These are phyloP conservation scores for Pyrus betulifolia DNA, from an alignment of 306 rosid genomes.

Conservation along the genomic window DNA sequence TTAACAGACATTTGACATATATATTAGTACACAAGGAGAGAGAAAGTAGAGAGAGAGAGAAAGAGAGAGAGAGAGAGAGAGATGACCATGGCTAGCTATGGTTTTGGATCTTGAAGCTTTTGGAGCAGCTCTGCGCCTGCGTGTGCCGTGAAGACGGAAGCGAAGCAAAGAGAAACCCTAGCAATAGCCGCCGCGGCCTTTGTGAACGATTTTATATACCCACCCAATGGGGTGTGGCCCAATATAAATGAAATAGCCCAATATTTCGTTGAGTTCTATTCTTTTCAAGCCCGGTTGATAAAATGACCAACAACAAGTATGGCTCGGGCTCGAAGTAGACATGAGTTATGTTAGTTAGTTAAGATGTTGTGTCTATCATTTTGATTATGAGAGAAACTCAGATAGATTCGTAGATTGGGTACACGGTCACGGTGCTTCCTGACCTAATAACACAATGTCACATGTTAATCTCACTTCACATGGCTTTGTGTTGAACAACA, in stretches of 20 bases:
- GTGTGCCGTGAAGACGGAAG: not conserved
- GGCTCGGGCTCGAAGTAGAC: too few species aligned
- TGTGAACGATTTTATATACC: not conserved
- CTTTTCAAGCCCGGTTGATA: not conserved
- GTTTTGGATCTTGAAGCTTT: constrained; percentile 9
- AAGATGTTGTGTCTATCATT: too few species aligned
- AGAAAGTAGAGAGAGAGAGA: not conserved
- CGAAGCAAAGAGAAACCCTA: not conserved
- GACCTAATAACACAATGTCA: not conserved
- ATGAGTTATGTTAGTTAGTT: too few species aligned
- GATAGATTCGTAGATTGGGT: too few species aligned
- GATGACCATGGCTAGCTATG: constrained; percentile 17
- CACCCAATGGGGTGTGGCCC: not conserved
- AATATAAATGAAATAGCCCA: not conserved
- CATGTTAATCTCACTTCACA: not conserved
- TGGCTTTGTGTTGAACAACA: not conserved
- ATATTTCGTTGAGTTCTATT: not conserved
- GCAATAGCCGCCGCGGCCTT: not conserved
- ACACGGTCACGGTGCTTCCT: too few species aligned
- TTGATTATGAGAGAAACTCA: not conserved
- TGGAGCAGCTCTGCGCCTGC: not conserved
- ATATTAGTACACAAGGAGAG: not conserved
- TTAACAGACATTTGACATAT: not conserved
- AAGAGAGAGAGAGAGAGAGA: not conserved
- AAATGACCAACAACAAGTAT: too few species aligned